Base-by-base conservation (phyloP, 1,284 basidiomycete genomes). In the Pyrrhoderma noxium region DNA sequence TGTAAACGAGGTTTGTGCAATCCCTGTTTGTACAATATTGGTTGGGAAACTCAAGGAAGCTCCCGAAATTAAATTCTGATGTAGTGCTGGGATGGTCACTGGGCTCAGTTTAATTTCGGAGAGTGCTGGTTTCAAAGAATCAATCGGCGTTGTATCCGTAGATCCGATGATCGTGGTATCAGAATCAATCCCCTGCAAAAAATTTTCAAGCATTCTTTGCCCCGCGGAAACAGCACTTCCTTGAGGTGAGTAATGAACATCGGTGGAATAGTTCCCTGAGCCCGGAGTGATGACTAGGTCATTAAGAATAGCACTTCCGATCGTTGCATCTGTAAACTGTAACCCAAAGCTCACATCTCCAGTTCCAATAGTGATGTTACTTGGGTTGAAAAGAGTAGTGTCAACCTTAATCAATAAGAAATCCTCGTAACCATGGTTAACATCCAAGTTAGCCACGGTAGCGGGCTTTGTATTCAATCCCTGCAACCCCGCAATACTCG, bases 381-480 rank as follows among this genome's bases (percentile, higher is more conserved):
- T 84, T 7, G 82, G 82, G 56, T 83, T 83, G 60, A 75, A 80
- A 23, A 84, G 61, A 2, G 69, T 67, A 31, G 75, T 75, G 36
- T 75, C 68, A n/a, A 80, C 76, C 57, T 73, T 85, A 67, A 89
- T 89, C 49, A 86, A 69, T n/a, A 89, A 68, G 63, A 75, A 85
- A 58, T 80, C 73, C 0, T 77, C 57, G 68, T 76, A 88, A 5
- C 87, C 86, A 51, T 78, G 83, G 49, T 73, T 78, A 25, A 89
- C 85, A 58, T 89, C 85, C 52, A 89, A 65, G 58, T 77, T 71
- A 37, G 71, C 70, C 8, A 89, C 75, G 3, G 70, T 69, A 4
- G 77, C 76, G 5, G 83, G 85, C 52, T 72, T 74, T 21, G 80
- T 70, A 56, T 76, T 72, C 54, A 89, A 69, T 41, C 84, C 84